These are phyloP conservation scores for Ottelia alismoides DNA, from an alignment of 106 monocot genomes.

Conservation along the genomic window DNA sequence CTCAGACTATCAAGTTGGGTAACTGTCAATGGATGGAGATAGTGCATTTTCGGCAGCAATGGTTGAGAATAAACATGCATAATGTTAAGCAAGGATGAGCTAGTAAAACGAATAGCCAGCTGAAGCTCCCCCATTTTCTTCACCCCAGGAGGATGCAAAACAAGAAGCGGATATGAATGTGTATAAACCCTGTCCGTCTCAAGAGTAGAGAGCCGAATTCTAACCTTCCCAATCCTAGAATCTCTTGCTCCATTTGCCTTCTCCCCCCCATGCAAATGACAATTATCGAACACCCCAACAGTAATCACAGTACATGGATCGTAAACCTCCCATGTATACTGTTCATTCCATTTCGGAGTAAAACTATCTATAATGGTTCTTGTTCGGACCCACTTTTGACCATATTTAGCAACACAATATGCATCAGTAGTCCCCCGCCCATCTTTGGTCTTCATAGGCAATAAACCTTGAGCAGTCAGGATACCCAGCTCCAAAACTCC, in stretches of 20 bases:
- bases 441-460: slow-evolving; percentile 23
- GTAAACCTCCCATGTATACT: slow-evolving; percentile 24
- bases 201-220: slow-evolving; percentile 19
- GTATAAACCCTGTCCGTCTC: slow-evolving; percentile 20
- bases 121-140: slow-evolving; percentile 28
- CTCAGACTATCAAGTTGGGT: slow-evolving; percentile 5
- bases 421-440: slow-evolving; percentile 23
- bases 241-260: slow-evolving; percentile 7
- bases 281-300: slow-evolving; percentile 20
- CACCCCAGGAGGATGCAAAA: slow-evolving; percentile 16
- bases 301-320: slow-evolving; percentile 22
- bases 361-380: slow-evolving; percentile 19
- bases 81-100: slow-evolving; percentile 17
- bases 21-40: slow-evolving; percentile 6
- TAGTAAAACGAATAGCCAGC: slow-evolving; percentile 16
- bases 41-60: slow-evolving; percentile 18
- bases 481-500: slow-evolving; percentile 21
- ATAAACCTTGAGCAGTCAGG: slow-evolving; percentile 15
- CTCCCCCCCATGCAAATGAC: slow-evolving; percentile 5
- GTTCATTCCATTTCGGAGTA: slow-evolving; percentile 20
- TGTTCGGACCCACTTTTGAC: slow-evolving; percentile 26
- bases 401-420: slow-evolving; percentile 25
- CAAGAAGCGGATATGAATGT: slow-evolving; percentile 23
- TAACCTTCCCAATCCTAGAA: slow-evolving; percentile 17
- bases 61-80: slow-evolving; percentile 21